Evolutionary conservation across 1,139 yeast species (phyloP), one percentile per base, ranked within the genome.

Genomic region (Eremothecium coryli): DNA sequence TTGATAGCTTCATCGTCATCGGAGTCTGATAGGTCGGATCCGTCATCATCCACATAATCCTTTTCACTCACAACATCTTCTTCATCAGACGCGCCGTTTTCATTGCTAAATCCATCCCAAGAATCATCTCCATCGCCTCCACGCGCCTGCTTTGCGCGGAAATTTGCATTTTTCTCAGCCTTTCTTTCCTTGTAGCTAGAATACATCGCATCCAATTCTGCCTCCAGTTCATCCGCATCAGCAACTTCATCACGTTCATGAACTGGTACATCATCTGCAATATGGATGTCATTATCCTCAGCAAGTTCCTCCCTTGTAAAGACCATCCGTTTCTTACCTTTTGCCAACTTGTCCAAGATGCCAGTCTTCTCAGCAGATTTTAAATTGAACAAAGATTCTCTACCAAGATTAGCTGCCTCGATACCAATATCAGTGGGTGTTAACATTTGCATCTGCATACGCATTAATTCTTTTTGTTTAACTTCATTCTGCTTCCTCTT

Each of bases 361-460:
- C 96, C 96, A 2, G 94, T 78, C 56, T 80, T 82, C 57, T 82
- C 85, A 2, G 96, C 95, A 13, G 73, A 62, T 51, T 77, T 80
- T 55, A 90, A 68, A 53, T 79, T 84, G 64, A 90, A 90, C 41
- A 88, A 64, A 1, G 93, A 72, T 39, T 84, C 93, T 30, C 81
- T 70, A 35, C 93, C 95, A 38, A 72, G 63, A 37, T 72, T 73
- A n/a, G 85, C 90, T 13, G 95, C 95, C 57, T 90, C 98, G 31
- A 85, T 68, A 69, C 97, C 97, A 45, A 90, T 77, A 52, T 85
- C 94, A 68, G 73, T 75, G 52, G 93, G 95, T 2, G 95, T 82
- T 41, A 82, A 67, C 96, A 90, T 88, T 56, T 84, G 85, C 93
- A 90, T 81, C 62, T 90, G 97, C 81, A 86, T 79, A 62, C 97